Base-by-base conservation (phyloP, 176 grass and related monocot species). In the Carex cristatella region DNA sequence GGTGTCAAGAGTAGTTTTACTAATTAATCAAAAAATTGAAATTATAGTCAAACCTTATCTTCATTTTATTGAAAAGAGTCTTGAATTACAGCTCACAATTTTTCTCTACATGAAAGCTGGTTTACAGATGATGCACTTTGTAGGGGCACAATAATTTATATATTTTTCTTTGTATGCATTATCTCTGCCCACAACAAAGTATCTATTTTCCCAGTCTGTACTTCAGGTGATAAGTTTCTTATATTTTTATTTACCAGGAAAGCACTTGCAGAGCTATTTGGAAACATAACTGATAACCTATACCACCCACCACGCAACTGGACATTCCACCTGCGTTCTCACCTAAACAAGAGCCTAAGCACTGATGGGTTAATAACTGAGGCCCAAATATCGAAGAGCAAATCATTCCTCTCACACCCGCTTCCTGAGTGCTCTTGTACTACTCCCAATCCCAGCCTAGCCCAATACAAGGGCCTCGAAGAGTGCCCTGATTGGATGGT, bases 271-370 rank as follows among this genome's bases (percentile, higher is more conserved):
- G 82, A 69, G 7, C 85, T 95, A 69, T 92, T 99, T 69, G 90
- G 84, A 83, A 87, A 88, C 33, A 68, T 91, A 48, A 92, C 68
- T 1, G 93, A 99, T 79, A 81, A 92, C 83, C 72, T 86, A 83
- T 96, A 96, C 83, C 93, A 99, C 69, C 90, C 93, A 53, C 90
- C 87, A 23, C 91, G 87, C 79, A 99, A 99, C 83, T 99, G 93
- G 97, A 95, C 93, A 54, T 61, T 87, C 30, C 83, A 88, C 76
- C 82, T 90, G 59, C 90, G 97, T 37, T 87, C 90, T 33, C 93
- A 92, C 84, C 90, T 94, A 31, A 97, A 97, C 82, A 94, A 87
- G 79, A 94, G 92, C 61, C 46, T 86, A 55, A 75, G 82, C 35
- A 68, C 82, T 16, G 87, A 93, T 63, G 94, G 92, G 2, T 61